Percentiles rank a stretch among this genome's conserved stretches.
phyloP scores from a whole-genome alignment of 2,329 filamentous ascomycete species.

The Penicillium italicum region DNA sequence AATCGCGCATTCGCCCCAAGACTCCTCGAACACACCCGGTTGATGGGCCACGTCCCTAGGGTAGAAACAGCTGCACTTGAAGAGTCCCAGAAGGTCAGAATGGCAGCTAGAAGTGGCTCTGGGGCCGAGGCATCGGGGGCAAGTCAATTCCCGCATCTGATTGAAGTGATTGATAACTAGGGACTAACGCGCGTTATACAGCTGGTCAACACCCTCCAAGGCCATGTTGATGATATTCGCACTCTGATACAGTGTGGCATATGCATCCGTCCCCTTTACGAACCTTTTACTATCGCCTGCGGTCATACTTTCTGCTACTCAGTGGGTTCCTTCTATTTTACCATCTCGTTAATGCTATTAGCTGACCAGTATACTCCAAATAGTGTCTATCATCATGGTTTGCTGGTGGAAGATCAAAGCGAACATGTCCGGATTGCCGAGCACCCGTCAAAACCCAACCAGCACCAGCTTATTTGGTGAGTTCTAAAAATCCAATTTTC shows the following conservation, averaged over 20 bases:
- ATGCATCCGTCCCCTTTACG: conserved; percentile 65
- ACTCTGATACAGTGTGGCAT: conserved; percentile 63
- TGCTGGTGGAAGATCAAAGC: conserved; percentile 52
- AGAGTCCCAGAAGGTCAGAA: not conserved
- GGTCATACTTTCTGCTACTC: conserved; percentile 71
- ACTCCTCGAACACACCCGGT: conserved; percentile 7
- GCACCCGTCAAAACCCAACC: conserved; percentile 56
- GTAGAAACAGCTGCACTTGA: conserved; percentile 2
- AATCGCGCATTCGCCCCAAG: conserved; percentile 16
- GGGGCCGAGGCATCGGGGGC: conserved; percentile 32
- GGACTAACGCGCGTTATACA: conserved; percentile 21
- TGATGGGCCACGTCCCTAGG: conserved; percentile 1
- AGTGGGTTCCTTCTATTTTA: conserved; percentile 38
- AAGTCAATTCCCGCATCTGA: conserved; percentile 11
- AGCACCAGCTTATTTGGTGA: conserved; percentile 61
- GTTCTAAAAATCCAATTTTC: conserved; percentile 19
- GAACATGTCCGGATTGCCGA: conserved; percentile 67
- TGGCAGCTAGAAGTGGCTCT: conserved; percentile 12
- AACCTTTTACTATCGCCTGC: conserved; percentile 65
- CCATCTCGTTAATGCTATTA: not conserved
- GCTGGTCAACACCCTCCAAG: conserved; percentile 44
- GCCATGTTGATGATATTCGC: conserved; percentile 60
- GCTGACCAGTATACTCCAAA: conserved; percentile 22
- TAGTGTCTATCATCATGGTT: conserved; percentile 59
- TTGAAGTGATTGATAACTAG: not conserved